These are phyloP conservation scores for Phytophthora boehmeriae DNA, from an alignment of 352 stramenopile species.

Conservation along the genomic window DNA sequence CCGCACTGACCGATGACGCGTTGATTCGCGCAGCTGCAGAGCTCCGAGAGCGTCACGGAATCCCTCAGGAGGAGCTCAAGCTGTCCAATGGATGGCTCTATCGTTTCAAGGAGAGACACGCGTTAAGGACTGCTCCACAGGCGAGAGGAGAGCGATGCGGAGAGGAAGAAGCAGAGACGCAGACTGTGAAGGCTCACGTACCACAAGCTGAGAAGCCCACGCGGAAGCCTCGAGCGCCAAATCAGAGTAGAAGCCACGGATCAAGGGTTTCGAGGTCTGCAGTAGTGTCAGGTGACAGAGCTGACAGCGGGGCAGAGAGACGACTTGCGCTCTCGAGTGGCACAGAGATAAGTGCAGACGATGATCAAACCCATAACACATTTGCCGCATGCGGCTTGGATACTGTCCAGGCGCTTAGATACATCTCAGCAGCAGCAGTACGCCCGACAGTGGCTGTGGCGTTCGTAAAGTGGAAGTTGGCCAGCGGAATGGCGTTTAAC, in stretches of 20 bases:
- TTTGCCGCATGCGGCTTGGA: background rate
- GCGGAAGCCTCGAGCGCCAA: constrained; percentile 21
- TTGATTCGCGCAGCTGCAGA: constrained; percentile 35
- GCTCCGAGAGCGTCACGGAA: constrained; percentile 39
- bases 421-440: constrained; percentile 27
- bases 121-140: constrained; percentile 12
- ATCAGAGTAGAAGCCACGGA: background rate
- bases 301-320: background rate
- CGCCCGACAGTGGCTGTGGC: constrained; percentile 19
- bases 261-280: background rate
- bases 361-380: too few relatives aligned
- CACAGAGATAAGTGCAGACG: too few relatives aligned
- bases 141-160: constrained; percentile 5
- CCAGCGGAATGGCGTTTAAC: constrained; percentile 16
- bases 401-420: constrained; percentile 27
- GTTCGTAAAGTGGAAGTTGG: constrained; percentile 36
- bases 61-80: constrained; percentile 41
- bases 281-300: background rate
- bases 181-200: background rate
- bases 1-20: constrained; percentile 29
- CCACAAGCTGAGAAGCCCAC: background rate
- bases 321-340: too few relatives aligned
- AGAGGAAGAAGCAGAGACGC: background rate
- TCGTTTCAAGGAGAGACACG: constrained; percentile 50
- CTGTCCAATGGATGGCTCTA: constrained; percentile 56